Evolutionary conservation across 768 basidiomycete species (phyloP).

Genomic region (Lactarius quietus): DNA sequence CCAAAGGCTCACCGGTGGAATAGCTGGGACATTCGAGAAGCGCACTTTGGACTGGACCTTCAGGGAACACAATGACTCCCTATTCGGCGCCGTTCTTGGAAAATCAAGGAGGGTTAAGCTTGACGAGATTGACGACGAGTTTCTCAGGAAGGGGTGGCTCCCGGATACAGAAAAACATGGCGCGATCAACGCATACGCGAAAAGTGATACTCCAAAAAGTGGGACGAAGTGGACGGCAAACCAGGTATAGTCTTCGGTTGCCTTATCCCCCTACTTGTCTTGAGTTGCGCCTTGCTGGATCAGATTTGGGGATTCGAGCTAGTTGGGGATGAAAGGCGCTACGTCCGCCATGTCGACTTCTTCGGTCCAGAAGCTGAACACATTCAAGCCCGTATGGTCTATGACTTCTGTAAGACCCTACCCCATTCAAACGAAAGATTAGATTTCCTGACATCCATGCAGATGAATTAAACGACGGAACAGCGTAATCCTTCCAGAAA

Average conservation of each 20-base stretch:
- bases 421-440: background rate
- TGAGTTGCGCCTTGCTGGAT: background rate
- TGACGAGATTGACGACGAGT: conserved; percentile 35
- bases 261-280: background rate
- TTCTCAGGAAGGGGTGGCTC: conserved; percentile 43
- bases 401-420: conserved; percentile 28
- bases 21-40: conserved; percentile 53
- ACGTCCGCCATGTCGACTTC: conserved; percentile 26
- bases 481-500: background rate
- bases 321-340: conserved; percentile 20
- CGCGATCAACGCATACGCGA: conserved; percentile 37
- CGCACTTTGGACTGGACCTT: conserved; percentile 56
- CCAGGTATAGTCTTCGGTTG: conserved; percentile 45
- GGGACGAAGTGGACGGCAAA: conserved; percentile 55
- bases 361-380: conserved; percentile 19
- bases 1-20: conserved; percentile 60
- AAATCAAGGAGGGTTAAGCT: conserved; percentile 32
- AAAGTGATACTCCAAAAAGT: conserved; percentile 64
- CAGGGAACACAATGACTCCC: conserved; percentile 48
- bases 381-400: conserved; percentile 28
- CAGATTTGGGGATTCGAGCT: conserved; percentile 28
- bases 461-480: conserved; percentile 10
- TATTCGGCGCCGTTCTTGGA: conserved; percentile 59
- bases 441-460: background rate
- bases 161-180: conserved; percentile 38